phyloP scores from a whole-genome alignment of 768 basidiomycete species.

The Collybiopsis luxurians region DNA sequence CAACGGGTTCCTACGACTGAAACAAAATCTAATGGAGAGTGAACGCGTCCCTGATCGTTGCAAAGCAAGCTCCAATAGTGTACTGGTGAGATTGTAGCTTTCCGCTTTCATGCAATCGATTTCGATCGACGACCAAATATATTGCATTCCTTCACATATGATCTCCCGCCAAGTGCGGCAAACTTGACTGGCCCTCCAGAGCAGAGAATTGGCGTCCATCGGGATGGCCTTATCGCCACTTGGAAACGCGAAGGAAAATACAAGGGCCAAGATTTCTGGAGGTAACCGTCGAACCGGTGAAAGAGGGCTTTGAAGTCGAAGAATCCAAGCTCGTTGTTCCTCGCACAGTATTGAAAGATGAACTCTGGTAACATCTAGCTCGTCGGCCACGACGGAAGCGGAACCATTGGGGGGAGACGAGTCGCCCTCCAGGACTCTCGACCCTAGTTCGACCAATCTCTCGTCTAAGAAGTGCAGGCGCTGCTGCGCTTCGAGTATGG shows the following conservation, averaged over 20 bases:
- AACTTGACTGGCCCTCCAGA: neutral
- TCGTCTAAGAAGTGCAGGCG: neutral
- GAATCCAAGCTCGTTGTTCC: neutral
- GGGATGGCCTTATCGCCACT: neutral
- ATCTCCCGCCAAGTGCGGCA: neutral
- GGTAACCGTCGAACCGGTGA: constrained; percentile 2
- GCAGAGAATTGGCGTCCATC: neutral
- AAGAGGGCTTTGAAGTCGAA: neutral
- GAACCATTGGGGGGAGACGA: too few relatives aligned
- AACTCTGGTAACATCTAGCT: neutral
- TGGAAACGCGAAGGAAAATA: neutral
- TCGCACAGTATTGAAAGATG: neutral
- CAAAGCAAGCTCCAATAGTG: neutral
- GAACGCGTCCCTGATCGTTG: constrained; percentile 1
- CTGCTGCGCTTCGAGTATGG: neutral
- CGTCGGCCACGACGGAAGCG: neutral
- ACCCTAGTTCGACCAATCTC: neutral
- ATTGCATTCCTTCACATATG: neutral
- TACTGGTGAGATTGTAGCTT: neutral
- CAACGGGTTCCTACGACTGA: neutral
- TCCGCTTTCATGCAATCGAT: neutral
- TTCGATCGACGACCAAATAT: constrained; percentile 1
- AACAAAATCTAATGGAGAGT: neutral
- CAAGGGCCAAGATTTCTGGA: neutral
- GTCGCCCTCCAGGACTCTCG: neutral